Evolutionary conservation across 2,329 filamentous ascomycete genomes (phyloP).

Genomic region (Diaporthe australafricana): DNA sequence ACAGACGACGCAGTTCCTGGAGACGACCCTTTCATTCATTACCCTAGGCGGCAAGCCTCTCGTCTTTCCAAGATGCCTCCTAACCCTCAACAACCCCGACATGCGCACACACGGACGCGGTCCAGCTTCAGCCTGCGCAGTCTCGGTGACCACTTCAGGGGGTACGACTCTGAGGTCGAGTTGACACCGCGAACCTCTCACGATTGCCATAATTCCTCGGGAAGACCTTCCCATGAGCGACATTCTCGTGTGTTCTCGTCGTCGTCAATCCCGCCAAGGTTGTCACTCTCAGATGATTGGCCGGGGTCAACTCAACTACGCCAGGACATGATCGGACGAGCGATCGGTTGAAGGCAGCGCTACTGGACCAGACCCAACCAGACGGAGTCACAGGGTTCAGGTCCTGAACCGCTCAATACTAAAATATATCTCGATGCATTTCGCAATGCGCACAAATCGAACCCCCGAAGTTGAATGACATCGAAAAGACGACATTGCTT

Average conservation of each 20-base stretch:
- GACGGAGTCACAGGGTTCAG: background rate
- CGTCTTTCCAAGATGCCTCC: conserved; percentile 64
- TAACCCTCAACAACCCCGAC: conserved; percentile 46
- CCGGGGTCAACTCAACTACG: conserved; percentile 51
- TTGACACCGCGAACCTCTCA: conserved; percentile 51
- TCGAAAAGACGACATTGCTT: background rate
- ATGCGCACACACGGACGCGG: conserved; percentile 56
- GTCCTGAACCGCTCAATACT: background rate
- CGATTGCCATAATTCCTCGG: conserved; percentile 47
- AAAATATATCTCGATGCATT: background rate
- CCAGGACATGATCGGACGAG: conserved; percentile 63
- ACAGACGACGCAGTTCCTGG: conserved; percentile 72
- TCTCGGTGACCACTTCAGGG: conserved; percentile 48
- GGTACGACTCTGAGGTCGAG: conserved; percentile 46
- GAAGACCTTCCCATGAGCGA: conserved; percentile 38
- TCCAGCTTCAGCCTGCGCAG: conserved; percentile 58
- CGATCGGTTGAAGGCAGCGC: conserved; percentile 60
- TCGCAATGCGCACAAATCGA: background rate
- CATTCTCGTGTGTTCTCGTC: conserved; percentile 57
- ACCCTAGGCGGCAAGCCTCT: conserved; percentile 64
- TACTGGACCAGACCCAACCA: background rate
- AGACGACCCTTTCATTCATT: conserved; percentile 68
- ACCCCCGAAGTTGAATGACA: background rate
- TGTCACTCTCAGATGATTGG: conserved; percentile 60
- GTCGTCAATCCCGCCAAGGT: conserved; percentile 55